These are phyloP conservation scores for Sordariomycetes sp. DNA, from an alignment of 2,329 filamentous ascomycete genomes.

Conservation along the genomic window DNA sequence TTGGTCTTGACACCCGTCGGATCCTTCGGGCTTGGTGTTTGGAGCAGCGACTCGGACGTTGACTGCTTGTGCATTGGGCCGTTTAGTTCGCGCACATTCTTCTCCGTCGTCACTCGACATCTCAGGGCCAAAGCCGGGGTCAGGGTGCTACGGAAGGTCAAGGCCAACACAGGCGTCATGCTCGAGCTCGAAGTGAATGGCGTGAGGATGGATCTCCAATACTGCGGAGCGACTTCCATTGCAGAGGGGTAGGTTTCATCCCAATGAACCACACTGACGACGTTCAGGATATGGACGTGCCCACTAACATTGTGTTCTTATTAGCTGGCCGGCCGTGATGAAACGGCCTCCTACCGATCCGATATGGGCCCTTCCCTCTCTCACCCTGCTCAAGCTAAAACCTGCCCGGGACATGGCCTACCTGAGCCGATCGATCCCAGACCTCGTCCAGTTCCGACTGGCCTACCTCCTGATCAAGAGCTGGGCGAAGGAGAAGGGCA, in stretches of 20 bases:
- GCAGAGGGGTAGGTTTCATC: slow-evolving; percentile 29
- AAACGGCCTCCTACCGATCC: slow-evolving; percentile 37
- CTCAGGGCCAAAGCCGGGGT: slow-evolving; percentile 21
- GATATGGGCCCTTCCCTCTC: slow-evolving; percentile 42
- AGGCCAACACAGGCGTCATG: slow-evolving; percentile 50
- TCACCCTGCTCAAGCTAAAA: slow-evolving; percentile 52
- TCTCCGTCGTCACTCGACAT: slow-evolving; percentile 17
- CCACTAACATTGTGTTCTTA: background rate
- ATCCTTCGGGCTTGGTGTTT: slow-evolving; percentile 53
- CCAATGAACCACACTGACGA: too few relatives aligned
- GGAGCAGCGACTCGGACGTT: slow-evolving; percentile 50
- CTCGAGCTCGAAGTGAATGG: slow-evolving; percentile 49
- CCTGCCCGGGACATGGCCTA: slow-evolving; percentile 52
- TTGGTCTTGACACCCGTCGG: slow-evolving; percentile 48
- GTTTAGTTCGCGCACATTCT: slow-evolving; percentile 51
- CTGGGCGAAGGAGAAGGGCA: slow-evolving; percentile 51
- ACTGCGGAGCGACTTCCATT: slow-evolving; percentile 47
- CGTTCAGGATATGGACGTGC: background rate
- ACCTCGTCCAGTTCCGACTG: slow-evolving; percentile 43
- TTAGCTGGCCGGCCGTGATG: slow-evolving; percentile 34
- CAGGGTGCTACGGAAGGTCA: slow-evolving; percentile 44
- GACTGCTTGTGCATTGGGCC: slow-evolving; percentile 56
- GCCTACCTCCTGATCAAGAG: slow-evolving; percentile 50
- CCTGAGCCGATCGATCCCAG: slow-evolving; percentile 47
- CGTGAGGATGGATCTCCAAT: slow-evolving; percentile 54